Base-by-base conservation (phyloP, 2,329 filamentous ascomycete genomes). In the Penicillium sp. region DNA sequence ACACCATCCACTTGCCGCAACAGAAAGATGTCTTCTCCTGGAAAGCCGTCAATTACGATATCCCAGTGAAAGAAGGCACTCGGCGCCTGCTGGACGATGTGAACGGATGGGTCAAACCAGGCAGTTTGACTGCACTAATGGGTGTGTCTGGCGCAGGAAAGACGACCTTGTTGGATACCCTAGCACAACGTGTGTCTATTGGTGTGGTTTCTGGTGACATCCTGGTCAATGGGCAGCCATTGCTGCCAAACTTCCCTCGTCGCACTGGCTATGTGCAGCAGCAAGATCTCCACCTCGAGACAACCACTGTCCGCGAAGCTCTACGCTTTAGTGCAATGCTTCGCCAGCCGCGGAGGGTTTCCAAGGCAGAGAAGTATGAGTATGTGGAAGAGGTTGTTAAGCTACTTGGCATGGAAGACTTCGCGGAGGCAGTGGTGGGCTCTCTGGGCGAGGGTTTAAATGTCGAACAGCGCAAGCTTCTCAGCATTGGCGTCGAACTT, bases 401-500 rank as follows among this genome's bases (percentile, higher is more conserved):
- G 76, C 84, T 96, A 44, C 79, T 96, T 13, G 90, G 93, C 36
- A 96, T 96, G 92, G 82, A 90, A 58, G 87, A 91, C 53, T 96
- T 93, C 66, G 90, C 91, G n/a, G 91, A 95, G 68, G 92, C 92
- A 9, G 83, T 96, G 41, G 90, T 96, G 53, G 92, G 92, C 79
- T 87, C 91, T 24, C 90, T 90, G 1, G 92, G 92, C 50, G 90
- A 94, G 78, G 92, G 81, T 70, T 75, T 83, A 41, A 83, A 83
- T 59, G 79, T 83, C 37, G 85, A 87, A 69, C 85, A 87, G 69
- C 79, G 85, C 14, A 87, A 87, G 69, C 88, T 90, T 65, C 82
- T 96, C 7, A 96, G 91, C 1, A 96, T 96, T 62, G 92, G 92
- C 74, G 92, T 96, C n/a, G 93, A 97, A 72, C 83, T 97, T 31